phyloP scores from a whole-genome alignment of 345 rosid genomes.

The Eucalyptus regnans region DNA sequence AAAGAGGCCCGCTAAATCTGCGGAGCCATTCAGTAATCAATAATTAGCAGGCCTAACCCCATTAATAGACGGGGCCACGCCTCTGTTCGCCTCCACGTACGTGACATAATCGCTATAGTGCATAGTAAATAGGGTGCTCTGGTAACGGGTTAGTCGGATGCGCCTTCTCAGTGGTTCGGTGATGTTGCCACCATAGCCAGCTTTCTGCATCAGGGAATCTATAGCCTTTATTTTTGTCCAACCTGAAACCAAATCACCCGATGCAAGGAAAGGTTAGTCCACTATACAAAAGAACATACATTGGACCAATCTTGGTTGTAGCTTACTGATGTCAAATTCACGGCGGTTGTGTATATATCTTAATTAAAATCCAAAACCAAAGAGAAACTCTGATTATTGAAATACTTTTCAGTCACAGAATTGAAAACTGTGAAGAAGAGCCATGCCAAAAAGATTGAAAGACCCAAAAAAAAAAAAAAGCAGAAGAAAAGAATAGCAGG shows the following conservation, averaged over 20 bases:
- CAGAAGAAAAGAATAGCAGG: background rate
- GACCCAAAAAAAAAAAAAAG: background rate
- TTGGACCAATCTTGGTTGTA: background rate
- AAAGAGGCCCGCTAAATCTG: background rate
- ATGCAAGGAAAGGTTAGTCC: background rate
- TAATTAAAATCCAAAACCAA: background rate
- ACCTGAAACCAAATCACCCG: slow-evolving; percentile 19
- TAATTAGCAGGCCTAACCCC: slow-evolving; percentile 36
- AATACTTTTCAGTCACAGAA: background rate
- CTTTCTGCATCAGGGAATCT: slow-evolving; percentile 84
- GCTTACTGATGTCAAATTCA: background rate
- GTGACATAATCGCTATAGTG: slow-evolving; percentile 66
- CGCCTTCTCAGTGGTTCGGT: slow-evolving; percentile 55
- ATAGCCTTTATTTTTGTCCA: slow-evolving; percentile 86
- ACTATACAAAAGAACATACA: background rate
- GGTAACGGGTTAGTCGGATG: slow-evolving; percentile 78
- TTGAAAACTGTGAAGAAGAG: background rate
- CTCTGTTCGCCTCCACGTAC: slow-evolving; percentile 58
- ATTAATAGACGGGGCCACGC: slow-evolving; percentile 39
- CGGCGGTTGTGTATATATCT: background rate
- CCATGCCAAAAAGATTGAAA: background rate
- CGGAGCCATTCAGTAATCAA: slow-evolving; percentile 17
- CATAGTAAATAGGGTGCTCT: slow-evolving; percentile 83
- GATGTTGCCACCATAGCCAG: slow-evolving; percentile 63
- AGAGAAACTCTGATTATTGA: background rate